Conservation (phyloP, 768 basidiomycete genomes). For the Megacollybia marginata region DNA sequence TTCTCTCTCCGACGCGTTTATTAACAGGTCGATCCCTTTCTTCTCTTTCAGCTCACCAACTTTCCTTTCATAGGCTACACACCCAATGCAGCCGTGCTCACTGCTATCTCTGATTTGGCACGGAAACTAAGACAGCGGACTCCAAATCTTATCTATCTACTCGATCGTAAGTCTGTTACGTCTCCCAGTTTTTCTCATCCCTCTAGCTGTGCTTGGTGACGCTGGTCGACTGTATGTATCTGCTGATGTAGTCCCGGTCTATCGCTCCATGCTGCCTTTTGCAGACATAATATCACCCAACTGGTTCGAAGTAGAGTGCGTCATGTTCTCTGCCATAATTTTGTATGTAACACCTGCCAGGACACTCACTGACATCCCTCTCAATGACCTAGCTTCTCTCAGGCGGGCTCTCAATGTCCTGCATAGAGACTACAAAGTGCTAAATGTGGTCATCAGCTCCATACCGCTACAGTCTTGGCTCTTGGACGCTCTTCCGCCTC, state of each 20-base stretch:
- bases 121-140: constrained; percentile 49
- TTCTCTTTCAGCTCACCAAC: not conserved
- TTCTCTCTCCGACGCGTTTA: constrained; percentile 64
- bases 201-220: constrained; percentile 89
- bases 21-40: constrained; percentile 40
- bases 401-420: constrained; percentile 62
- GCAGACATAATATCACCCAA: constrained; percentile 95
- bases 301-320: constrained; percentile 96
- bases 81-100: constrained; percentile 73
- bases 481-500: constrained; percentile 38
- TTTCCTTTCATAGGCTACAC: constrained; percentile 61
- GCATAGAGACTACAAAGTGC: constrained; percentile 69
- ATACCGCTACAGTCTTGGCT: constrained; percentile 69
- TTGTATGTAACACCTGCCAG: constrained; percentile 28
- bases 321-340: constrained; percentile 3
- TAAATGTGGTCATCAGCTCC: constrained; percentile 89
- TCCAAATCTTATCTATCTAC: constrained; percentile 69
- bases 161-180: constrained; percentile 68
- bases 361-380: constrained; percentile 63
- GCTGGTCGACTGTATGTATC: constrained; percentile 85
- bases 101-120: constrained; percentile 57
- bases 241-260: constrained; percentile 79
- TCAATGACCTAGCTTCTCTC: constrained; percentile 63
- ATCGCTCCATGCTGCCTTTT: constrained; percentile 70
- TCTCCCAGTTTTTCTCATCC: not conserved